Percentiles rank a stretch among this genome's conserved stretches.
These are phyloP conservation scores for Lactifluus piperatus DNA, from an alignment of 768 basidiomycete species.

Conservation along the genomic window DNA sequence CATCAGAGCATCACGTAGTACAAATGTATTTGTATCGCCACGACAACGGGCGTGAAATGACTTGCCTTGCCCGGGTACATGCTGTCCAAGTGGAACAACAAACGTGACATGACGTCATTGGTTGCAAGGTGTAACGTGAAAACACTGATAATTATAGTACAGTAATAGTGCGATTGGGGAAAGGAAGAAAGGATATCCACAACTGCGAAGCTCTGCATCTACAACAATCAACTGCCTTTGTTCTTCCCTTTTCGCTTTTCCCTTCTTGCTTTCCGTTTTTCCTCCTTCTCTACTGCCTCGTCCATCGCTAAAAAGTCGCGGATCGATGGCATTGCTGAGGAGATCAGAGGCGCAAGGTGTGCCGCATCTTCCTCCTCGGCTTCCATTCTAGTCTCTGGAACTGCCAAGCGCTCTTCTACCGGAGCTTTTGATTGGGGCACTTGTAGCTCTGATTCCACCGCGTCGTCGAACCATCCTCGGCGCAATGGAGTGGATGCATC, in stretches of 20 bases:
- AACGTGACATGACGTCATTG: too few species aligned
- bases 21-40: too few species aligned
- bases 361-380: slow-evolving; percentile 37
- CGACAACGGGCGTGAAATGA: too few species aligned
- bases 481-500: background rate
- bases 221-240: slow-evolving; percentile 26
- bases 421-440: background rate
- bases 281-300: slow-evolving; percentile 49
- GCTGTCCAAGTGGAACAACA: too few species aligned
- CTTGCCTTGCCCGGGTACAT: too few species aligned
- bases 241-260: slow-evolving; percentile 55
- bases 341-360: slow-evolving; percentile 65
- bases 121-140: too few species aligned
- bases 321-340: slow-evolving; percentile 79
- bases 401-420: slow-evolving; percentile 20
- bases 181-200: too few species aligned
- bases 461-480: slow-evolving; percentile 13
- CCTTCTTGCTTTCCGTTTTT: slow-evolving; percentile 66
- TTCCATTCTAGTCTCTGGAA: slow-evolving; percentile 34
- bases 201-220: too few species aligned
- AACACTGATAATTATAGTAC: too few species aligned
- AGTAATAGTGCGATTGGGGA: too few species aligned
- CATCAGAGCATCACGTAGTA: too few species aligned
- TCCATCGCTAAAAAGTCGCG: slow-evolving; percentile 76
- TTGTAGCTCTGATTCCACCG: background rate